phyloP scores from a whole-genome alignment of 352 stramenopile species.

The Pythium myriotylum region DNA sequence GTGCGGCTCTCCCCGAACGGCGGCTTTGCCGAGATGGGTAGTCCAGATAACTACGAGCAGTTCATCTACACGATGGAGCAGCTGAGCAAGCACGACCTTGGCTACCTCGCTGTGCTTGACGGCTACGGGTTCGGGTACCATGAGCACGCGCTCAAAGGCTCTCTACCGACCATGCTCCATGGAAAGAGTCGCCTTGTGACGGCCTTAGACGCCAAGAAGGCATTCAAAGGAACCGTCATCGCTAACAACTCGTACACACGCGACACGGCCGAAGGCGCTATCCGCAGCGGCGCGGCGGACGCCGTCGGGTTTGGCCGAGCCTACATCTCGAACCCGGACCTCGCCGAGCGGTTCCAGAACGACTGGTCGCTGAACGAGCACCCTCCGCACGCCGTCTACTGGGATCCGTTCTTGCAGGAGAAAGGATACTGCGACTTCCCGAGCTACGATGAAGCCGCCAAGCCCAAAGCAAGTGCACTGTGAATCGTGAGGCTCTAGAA shows the following conservation, averaged over 20 bases:
- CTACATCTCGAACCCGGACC: conserved; percentile 51
- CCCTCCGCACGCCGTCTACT: conserved; percentile 5
- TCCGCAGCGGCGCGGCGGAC: conserved; percentile 30
- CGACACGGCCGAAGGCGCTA: conserved; percentile 25
- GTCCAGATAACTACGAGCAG: conserved; percentile 50
- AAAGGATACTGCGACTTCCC: conserved; percentile 7
- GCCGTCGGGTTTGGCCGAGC: conserved; percentile 34
- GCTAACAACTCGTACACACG: conserved; percentile 41
- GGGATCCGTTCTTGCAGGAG: not conserved
- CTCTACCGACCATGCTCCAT: conserved; percentile 25
- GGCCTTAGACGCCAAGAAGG: conserved; percentile 30
- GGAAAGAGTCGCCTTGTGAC: conserved; percentile 32
- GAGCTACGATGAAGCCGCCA: not conserved
- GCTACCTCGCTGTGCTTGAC: conserved; percentile 44
- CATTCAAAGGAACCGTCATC: conserved; percentile 44
- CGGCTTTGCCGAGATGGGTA: conserved; percentile 32
- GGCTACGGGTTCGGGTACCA: conserved; percentile 39
- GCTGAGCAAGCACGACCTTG: conserved; percentile 38
- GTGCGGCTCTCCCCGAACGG: conserved; percentile 23
- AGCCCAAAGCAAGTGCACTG: too few species aligned
- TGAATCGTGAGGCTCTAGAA: too few species aligned
- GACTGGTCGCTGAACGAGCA: conserved; percentile 31
- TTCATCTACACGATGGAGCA: conserved; percentile 42
- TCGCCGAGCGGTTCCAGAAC: conserved; percentile 35
- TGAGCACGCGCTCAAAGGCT: conserved; percentile 8